Evolutionary conservation across 2,329 filamentous ascomycete species (phyloP).

Genomic region (Exophiala alcalophila): DNA sequence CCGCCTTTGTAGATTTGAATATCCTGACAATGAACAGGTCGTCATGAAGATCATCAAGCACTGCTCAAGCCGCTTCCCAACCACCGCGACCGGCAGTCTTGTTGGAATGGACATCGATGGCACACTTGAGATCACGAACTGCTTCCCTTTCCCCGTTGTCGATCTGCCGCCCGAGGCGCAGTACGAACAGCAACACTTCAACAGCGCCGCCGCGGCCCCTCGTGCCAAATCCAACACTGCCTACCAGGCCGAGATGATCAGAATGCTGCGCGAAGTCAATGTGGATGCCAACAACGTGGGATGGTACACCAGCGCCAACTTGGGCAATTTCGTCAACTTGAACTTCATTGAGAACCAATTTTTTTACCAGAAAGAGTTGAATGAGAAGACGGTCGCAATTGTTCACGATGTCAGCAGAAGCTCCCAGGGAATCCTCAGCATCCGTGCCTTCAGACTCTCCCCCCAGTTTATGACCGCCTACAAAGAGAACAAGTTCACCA

Average conservation of each 20-base stretch:
- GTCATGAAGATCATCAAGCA: constrained; percentile 99
- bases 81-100: constrained; percentile 81
- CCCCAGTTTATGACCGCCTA: constrained; percentile 81
- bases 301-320: constrained; percentile 97
- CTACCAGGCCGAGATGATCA: constrained; percentile 97
- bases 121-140: constrained; percentile 86
- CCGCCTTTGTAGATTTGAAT: too few relatives aligned
- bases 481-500: constrained; percentile 97
- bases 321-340: constrained; percentile 96
- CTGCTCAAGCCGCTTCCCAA: constrained; percentile 82
- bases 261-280: constrained; percentile 93
- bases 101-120: constrained; percentile 88
- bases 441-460: constrained; percentile 90
- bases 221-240: constrained; percentile 82
- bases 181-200: constrained; percentile 65
- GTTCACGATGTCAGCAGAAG: constrained; percentile 96
- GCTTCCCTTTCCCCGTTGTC: constrained; percentile 85
- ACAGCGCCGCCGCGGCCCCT: constrained; percentile 80
- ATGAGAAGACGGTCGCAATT: constrained; percentile 80
- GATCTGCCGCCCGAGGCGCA: constrained; percentile 70
- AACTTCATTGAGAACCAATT: constrained; percentile 97
- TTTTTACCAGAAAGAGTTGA: constrained; percentile 90
- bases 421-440: constrained; percentile 82
- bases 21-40: constrained; percentile 55
- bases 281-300: constrained; percentile 97